These are phyloP conservation scores for Betula pendula DNA, from an alignment of 306 rosid species.

Conservation along the genomic window DNA sequence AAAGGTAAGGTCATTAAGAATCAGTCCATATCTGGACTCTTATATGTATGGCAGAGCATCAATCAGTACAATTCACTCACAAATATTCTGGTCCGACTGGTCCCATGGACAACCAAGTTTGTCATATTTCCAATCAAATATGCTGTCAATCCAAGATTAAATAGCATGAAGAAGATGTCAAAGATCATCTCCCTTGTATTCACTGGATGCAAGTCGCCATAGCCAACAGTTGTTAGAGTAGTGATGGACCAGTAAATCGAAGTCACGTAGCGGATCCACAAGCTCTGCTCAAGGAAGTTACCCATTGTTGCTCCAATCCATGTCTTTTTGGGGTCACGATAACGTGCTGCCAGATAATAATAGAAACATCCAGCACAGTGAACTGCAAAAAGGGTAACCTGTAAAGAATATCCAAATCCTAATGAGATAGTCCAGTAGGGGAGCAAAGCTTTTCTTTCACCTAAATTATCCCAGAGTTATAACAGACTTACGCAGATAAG, in stretches of 20 bases:
- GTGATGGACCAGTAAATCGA: slow-evolving; percentile 91
- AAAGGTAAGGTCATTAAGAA: neutral
- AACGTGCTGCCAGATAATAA: slow-evolving; percentile 77
- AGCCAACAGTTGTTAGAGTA: slow-evolving; percentile 87
- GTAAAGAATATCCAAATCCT: slow-evolving; percentile 17
- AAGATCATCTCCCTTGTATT: slow-evolving; percentile 84
- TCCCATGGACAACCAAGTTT: slow-evolving; percentile 90
- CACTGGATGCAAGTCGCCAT: slow-evolving; percentile 91
- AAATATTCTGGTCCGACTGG: slow-evolving; percentile 81
- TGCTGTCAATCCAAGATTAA: slow-evolving; percentile 85
- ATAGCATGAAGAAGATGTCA: slow-evolving; percentile 85
- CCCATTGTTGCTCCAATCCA: slow-evolving; percentile 68
- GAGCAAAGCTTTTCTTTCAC: neutral
- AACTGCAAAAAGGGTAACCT: slow-evolving; percentile 91
- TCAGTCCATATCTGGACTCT: neutral
- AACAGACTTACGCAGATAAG: slow-evolving; percentile 72
- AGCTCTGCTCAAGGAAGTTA: slow-evolving; percentile 46
- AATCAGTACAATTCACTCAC: slow-evolving; percentile 47
- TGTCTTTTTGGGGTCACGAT: slow-evolving; percentile 60
- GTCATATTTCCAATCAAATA: slow-evolving; percentile 98
- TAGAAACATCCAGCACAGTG: slow-evolving; percentile 90
- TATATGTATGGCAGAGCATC: neutral
- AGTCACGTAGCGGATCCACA: slow-evolving; percentile 79
- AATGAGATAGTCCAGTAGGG: slow-evolving; percentile 22
- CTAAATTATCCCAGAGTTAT: neutral